Evolutionary conservation across 2,329 filamentous ascomycete species (phyloP), one percentile per base, ranked within the genome.

Genomic region (Microcyclospora tardicrescens): DNA sequence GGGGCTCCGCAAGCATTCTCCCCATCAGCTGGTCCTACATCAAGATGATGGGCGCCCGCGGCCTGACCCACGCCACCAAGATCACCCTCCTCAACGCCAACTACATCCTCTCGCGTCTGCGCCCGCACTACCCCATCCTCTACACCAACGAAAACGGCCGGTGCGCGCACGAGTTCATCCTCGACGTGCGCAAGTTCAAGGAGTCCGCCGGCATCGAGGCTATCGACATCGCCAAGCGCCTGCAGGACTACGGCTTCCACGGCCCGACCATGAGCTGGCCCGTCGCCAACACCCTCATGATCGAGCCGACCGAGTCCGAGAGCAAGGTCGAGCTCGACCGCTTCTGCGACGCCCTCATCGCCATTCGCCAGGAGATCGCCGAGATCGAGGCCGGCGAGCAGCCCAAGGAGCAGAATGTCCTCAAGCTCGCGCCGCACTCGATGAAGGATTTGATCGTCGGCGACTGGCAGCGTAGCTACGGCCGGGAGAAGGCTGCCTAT

Each of bases 201-300:
- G 81, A 87, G 38, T 76, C 77, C 1, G 77, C 81, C 6, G 85
- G 84, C 16, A 68, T 96, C 51, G 87, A 95, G 64, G 89, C 82
- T 24, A 91, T 94, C 51, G 89, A 96, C 57, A 82, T 96, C 48
- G 89, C 89, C 55, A 96, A 96, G 72, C 84, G 89, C 46, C 76
- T 96, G 14, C 87, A 95, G 63, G 89, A 96, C 59, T 96, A 93
- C 59, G 89, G 89, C 32, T 96, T 96, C 75, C 89, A 96, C 62
- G 84, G 87, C 1, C 89, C 89, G 0, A 96, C 89, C 38, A 95
- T 96, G 89, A 86, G 79, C 59, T 95, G 84, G 84, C 89, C 89
- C 1, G 86, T 96, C 2, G 75, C 84, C 37, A 93, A 93, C 64
- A 95, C 89, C 1, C 75, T 96, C 33, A 96, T 96, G 89, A 93